Base-by-base conservation (phyloP, 305 asterid species). In the Rubia peregrina region DNA sequence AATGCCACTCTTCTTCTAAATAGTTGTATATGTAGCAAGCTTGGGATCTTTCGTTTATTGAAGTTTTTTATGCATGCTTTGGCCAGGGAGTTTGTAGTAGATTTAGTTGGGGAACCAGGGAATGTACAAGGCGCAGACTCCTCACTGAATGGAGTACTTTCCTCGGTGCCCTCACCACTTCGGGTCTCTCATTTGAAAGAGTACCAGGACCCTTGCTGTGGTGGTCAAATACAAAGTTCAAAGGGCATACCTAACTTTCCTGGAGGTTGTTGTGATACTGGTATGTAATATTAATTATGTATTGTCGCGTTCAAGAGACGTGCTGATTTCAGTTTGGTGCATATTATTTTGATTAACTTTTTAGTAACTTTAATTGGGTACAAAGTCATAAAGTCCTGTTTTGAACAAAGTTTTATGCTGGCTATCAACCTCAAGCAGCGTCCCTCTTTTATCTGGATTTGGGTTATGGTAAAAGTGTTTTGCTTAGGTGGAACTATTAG, bases 71-170 rank as follows among this genome's bases (percentile, higher is more conserved):
- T 74, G 17, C 62, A 40, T 76, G n/a, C 72, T 46, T 80, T 77
- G 56, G 24, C 71, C 91, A 93, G 97, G 90, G 98, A 93, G 73
- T 88, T 83, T 79, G 91, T 91, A 33, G 94, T 93, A 77, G 98
- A 93, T 85, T 90, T 93, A 70, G 90, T 93, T 70, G 96, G 96
- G 73, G 81, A 88, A 75, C 98, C 98, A 16, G 98, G 98, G 79
- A 87, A 84, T 60, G 74, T 93, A 68, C 91, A 85, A 17, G 81
- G 85, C 68, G 92, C 97, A 71, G 96, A 91, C 86, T 93, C 96
- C 57, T 93, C 96, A 24, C 83, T 91, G 70, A 91, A 83, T 70
- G 93, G 85, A 77, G 65, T 75, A 73, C 80, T 80, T 75, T 76
- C 87, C 53, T 83, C 91, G 2, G 85, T 89, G 68, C 96, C 98